Evolutionary conservation across 192 early-diverging fungal genomes (phyloP).

Genomic region (Radiomyces spectabilis): DNA sequence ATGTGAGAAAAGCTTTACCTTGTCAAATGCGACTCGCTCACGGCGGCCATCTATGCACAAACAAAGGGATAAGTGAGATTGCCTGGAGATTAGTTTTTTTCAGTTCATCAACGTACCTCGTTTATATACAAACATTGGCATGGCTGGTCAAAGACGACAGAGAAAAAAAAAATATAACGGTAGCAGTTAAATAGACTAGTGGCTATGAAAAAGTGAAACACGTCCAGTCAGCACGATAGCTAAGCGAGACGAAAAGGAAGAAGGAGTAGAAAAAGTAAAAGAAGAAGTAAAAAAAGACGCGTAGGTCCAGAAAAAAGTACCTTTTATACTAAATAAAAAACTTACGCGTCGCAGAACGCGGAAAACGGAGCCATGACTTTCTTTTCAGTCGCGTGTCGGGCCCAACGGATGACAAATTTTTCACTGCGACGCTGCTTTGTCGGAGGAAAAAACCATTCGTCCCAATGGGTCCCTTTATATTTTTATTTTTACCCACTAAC

Average conservation of each 20-base stretch:
- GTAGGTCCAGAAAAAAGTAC: no score
- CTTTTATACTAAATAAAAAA: no score
- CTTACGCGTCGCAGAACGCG: no score
- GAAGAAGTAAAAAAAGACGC: neutral
- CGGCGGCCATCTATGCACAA: conserved; percentile 50
- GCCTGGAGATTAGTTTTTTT: neutral
- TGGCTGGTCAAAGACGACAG: neutral
- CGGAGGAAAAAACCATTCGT: no score
- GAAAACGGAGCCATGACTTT: no score
- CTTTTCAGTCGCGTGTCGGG: no score
- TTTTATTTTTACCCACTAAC: no score
- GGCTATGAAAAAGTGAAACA: neutral
- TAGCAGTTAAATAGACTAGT: neutral
- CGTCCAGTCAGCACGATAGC: neutral
- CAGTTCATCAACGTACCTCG: conserved; percentile 18
- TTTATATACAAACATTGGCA: conserved; percentile 32
- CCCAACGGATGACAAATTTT: no score
- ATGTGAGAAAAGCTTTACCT: no score
- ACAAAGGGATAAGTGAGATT: neutral
- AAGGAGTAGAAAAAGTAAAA: neutral
- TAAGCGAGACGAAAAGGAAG: neutral
- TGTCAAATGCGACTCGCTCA: conserved; percentile 90
- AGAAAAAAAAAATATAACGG: neutral
- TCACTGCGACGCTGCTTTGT: no score
- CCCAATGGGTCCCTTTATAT: no score